Conservation (phyloP, 179 eudicot genomes). For the Corrigiola litoralis region DNA sequence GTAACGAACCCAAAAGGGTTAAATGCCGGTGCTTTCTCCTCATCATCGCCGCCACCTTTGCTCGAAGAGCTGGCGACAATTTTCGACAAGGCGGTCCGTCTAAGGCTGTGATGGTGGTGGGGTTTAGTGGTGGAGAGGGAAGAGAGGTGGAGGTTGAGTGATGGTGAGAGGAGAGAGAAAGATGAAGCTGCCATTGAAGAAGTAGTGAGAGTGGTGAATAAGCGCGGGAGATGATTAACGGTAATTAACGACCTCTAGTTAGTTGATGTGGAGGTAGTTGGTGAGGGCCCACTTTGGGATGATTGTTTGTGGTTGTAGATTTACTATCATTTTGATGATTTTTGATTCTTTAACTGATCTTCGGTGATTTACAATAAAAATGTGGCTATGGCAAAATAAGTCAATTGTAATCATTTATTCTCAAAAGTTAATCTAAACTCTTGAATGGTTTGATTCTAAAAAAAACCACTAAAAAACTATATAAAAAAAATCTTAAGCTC, state of each 20-base stretch:
- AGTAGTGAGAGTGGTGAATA: not conserved
- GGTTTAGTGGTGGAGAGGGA: not conserved
- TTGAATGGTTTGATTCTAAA: no score
- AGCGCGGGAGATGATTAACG: not conserved
- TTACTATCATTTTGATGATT: no score
- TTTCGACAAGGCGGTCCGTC: constrained; percentile 5
- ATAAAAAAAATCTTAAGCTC: no score
- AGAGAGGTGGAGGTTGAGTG: constrained; percentile 28
- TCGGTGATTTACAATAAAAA: no score
- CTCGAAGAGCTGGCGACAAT: constrained; percentile 23
- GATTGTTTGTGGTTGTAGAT: not conserved
- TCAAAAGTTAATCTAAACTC: no score
- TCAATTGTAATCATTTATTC: no score
- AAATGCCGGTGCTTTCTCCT: constrained; percentile 44
- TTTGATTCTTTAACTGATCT: no score
- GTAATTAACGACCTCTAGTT: constrained; percentile 15
- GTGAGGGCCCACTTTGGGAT: not conserved
- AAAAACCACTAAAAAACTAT: no score
- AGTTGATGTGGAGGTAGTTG: no score
- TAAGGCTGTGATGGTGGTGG: constrained; percentile 10
- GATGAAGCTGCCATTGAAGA: constrained; percentile 28
- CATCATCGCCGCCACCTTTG: constrained; percentile 27
- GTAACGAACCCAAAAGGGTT: constrained; percentile 97
- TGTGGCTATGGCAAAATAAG: no score
- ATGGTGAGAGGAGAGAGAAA: constrained; percentile 39